phyloP scores from a whole-genome alignment of 345 rosid species.

The Ceriops zippeliana region DNA sequence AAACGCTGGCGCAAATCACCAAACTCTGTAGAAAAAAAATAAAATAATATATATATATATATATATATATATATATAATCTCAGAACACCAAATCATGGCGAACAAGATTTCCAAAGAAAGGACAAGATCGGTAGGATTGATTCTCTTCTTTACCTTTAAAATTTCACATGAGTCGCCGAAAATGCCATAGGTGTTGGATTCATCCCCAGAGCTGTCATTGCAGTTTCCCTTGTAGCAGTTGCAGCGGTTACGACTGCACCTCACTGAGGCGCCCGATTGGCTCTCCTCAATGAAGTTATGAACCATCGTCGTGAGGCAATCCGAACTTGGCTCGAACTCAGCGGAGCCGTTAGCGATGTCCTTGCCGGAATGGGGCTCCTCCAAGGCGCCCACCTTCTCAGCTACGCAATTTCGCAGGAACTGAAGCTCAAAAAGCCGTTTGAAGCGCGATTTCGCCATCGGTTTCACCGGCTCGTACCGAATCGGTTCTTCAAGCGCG shows the following conservation, averaged over 20 bases:
- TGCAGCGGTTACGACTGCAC: slow-evolving; percentile 52
- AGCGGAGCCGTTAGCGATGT: slow-evolving; percentile 22
- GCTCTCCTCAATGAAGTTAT: slow-evolving; percentile 65
- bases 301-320: slow-evolving; percentile 73
- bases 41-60: no score
- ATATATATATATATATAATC: no score
- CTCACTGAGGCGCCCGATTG: slow-evolving; percentile 28
- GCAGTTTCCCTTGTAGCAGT: slow-evolving; percentile 58
- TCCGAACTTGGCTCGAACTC: slow-evolving; percentile 81
- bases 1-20: slow-evolving; percentile 46
- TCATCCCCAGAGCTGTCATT: slow-evolving; percentile 79
- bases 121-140: not conserved
- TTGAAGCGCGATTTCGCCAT: slow-evolving; percentile 68
- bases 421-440: slow-evolving; percentile 85
- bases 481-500: slow-evolving; percentile 32
- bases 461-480: slow-evolving; percentile 48
- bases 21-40: slow-evolving; percentile 39
- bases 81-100: not conserved
- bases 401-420: slow-evolving; percentile 44
- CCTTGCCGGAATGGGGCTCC: slow-evolving; percentile 38
- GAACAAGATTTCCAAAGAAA: not conserved
- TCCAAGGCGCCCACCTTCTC: slow-evolving; percentile 36
- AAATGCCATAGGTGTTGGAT: slow-evolving; percentile 31
- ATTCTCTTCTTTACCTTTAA: slow-evolving; percentile 51
- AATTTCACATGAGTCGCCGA: slow-evolving; percentile 42